Conservation (phyloP, 1,284 basidiomycete species). For the Rhodotorula mucilaginosa region DNA sequence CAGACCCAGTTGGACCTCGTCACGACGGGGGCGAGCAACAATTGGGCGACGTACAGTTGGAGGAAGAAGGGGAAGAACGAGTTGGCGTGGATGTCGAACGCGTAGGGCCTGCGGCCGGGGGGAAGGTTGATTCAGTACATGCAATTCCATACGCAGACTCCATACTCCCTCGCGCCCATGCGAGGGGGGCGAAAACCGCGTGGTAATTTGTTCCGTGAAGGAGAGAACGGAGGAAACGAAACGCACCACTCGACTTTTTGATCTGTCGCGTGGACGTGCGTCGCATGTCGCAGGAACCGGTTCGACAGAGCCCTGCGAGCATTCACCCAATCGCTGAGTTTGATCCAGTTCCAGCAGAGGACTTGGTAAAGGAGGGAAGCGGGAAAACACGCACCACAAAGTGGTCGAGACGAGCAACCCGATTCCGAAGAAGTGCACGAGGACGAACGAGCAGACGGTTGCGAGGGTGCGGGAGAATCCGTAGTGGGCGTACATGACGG, state of each 20-base stretch:
- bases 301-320: constrained; percentile 39
- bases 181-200: no score
- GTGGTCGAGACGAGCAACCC: constrained; percentile 71
- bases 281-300: constrained; percentile 45
- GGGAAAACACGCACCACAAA: constrained; percentile 64
- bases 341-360: no score
- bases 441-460: constrained; percentile 69
- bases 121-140: no score
- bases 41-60: constrained; percentile 77
- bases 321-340: no score
- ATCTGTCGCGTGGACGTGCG: constrained; percentile 47
- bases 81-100: constrained; percentile 92
- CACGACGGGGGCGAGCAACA: constrained; percentile 77
- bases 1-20: constrained; percentile 84
- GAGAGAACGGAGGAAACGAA: not conserved
- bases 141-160: not conserved
- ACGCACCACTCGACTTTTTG: constrained; percentile 47
- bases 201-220: no score
- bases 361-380: no score
- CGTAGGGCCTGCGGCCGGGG: constrained; percentile 63
- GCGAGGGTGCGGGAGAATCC: constrained; percentile 61
- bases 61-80: constrained; percentile 90
- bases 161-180: no score
- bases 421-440: constrained; percentile 77
- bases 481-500: constrained; percentile 70